A percentile compares a stretch with the other conserved stretches of the same genome.
phyloP scores from a whole-genome alignment of 352 stramenopile species.

The Chrysophaeum taylorii region DNA sequence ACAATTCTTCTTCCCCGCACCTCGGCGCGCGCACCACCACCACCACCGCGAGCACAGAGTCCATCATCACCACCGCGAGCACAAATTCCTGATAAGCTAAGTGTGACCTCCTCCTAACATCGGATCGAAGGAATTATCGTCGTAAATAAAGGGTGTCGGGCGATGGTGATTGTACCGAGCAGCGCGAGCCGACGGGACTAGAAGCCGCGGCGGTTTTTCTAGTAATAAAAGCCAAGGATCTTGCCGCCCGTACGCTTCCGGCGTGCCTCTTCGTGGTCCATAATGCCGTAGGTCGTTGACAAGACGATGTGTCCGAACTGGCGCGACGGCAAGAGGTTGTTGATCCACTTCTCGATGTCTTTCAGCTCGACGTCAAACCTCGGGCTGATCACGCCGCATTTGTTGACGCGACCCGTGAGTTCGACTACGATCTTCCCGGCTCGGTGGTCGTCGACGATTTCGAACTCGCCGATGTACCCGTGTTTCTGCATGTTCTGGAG shows the following conservation, averaged over 20 bases:
- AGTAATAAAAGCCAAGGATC: constrained; percentile 99
- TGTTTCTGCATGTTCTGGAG: constrained; percentile 99
- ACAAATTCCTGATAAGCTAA: no score
- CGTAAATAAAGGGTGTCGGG: no score
- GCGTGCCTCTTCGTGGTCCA: constrained; percentile 88
- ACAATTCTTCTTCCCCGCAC: no score
- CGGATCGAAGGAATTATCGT: no score
- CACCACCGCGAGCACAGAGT: no score
- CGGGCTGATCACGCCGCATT: constrained; percentile 98
- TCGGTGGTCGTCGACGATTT: constrained; percentile 99
- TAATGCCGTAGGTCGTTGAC: constrained; percentile 77
- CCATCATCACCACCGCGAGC: no score
- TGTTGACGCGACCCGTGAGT: constrained; percentile 98
- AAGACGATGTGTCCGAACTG: constrained; percentile 98
- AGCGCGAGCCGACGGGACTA: no score
- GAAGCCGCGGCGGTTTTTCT: no score
- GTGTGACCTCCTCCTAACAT: no score
- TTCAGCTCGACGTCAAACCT: constrained; percentile 91
- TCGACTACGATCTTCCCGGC: constrained; percentile 95
- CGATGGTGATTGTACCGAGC: no score
- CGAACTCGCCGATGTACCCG: constrained; percentile 99
- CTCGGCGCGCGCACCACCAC: no score
- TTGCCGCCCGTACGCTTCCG: constrained; percentile 99
- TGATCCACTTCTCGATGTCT: constrained; percentile 99
- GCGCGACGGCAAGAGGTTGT: constrained; percentile 94